A percentile compares a stretch with the other conserved stretches of the same genome.
Evolutionary conservation across 768 basidiomycete species (phyloP).

Genomic region (Rhizopogon vulgaris): DNA sequence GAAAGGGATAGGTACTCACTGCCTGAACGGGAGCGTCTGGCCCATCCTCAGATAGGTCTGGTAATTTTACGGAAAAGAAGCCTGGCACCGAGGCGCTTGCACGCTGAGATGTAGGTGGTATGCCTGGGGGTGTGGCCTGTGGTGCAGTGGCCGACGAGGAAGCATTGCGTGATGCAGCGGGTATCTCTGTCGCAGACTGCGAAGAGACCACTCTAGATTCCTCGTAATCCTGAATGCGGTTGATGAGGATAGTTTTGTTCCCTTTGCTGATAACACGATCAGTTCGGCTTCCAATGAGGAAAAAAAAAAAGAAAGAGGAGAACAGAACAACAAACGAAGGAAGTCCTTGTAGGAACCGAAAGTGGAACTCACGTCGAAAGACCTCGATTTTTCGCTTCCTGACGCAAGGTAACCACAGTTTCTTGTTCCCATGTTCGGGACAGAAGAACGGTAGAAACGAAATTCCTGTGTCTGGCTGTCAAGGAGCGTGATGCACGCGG

Average conservation of each 20-base stretch:
- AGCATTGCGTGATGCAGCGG: slow-evolving; percentile 18
- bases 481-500: background rate
- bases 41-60: slow-evolving; percentile 42
- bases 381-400: slow-evolving; percentile 50
- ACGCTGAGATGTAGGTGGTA: slow-evolving; percentile 31
- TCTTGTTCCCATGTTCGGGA: slow-evolving; percentile 51
- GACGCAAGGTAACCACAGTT: slow-evolving; percentile 41
- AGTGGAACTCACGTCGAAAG: slow-evolving; percentile 42
- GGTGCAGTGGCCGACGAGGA: slow-evolving; percentile 20
- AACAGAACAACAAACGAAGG: slow-evolving; percentile 1
- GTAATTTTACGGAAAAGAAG: slow-evolving; percentile 48
- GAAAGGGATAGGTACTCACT: slow-evolving; percentile 33
- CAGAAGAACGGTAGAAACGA: slow-evolving; percentile 53
- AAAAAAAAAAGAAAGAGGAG: slow-evolving; percentile 8
- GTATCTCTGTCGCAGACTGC: slow-evolving; percentile 15
- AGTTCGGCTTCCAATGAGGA: slow-evolving; percentile 1
- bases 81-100: slow-evolving; percentile 12
- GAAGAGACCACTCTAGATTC: slow-evolving; percentile 19
- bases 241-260: slow-evolving; percentile 50
- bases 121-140: slow-evolving; percentile 33
- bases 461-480: slow-evolving; percentile 20
- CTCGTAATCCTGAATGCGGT: slow-evolving; percentile 50
- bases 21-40: slow-evolving; percentile 46
- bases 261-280: slow-evolving; percentile 38
- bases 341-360: slow-evolving; percentile 5